These are phyloP conservation scores for Pseudocercospora fuligena DNA, from an alignment of 2,329 filamentous ascomycete species.

Conservation along the genomic window DNA sequence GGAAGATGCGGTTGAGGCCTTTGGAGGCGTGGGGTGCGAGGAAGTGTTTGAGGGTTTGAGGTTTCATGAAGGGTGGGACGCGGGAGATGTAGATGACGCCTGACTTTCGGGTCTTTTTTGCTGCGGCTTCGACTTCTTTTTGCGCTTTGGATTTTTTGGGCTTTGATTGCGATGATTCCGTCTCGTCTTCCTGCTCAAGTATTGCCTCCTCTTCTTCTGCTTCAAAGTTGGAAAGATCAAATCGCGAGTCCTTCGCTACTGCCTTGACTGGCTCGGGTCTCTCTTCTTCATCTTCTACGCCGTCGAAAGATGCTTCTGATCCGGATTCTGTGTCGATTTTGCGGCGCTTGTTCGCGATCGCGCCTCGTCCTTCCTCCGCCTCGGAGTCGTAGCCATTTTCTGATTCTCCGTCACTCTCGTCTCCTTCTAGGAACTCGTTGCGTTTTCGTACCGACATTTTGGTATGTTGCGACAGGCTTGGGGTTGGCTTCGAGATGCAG, in stretches of 20 bases:
- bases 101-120: conserved; percentile 70
- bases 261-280: conserved; percentile 12
- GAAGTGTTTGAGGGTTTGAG: conserved; percentile 74
- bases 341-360: conserved; percentile 63
- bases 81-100: conserved; percentile 84
- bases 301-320: conserved; percentile 34
- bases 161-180: conserved; percentile 25
- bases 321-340: conserved; percentile 57
- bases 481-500: not conserved
- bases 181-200: conserved; percentile 40
- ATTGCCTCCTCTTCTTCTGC: conserved; percentile 25
- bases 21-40: conserved; percentile 72
- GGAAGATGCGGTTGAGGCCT: conserved; percentile 74
- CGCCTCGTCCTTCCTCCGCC: conserved; percentile 69
- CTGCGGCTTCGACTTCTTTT: conserved; percentile 70
- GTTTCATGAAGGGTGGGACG: conserved; percentile 88
- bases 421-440: conserved; percentile 70
- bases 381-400: conserved; percentile 69
- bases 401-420: conserved; percentile 50
- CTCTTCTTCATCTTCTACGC: conserved; percentile 27
- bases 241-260: conserved; percentile 21
- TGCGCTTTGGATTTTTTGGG: conserved; percentile 55
- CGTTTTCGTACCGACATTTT: conserved; percentile 63
- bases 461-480: not conserved
- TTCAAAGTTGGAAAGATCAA: conserved; percentile 20